These are phyloP conservation scores for Emericellopsis terricola DNA, from an alignment of 495 filamentous ascomycete species.

Conservation along the genomic window DNA sequence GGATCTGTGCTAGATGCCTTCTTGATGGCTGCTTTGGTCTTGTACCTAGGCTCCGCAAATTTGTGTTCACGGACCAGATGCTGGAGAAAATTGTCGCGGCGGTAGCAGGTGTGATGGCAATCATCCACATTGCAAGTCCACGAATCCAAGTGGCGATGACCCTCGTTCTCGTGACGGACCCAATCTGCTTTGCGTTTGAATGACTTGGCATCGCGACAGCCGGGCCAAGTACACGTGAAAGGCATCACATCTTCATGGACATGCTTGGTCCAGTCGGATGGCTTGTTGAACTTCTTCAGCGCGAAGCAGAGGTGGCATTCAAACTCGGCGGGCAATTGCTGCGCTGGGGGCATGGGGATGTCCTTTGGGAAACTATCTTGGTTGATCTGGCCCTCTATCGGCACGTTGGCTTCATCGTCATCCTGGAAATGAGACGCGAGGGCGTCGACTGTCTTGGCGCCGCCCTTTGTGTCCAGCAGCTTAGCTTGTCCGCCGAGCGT, in stretches of 20 bases:
- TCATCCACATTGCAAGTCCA: conserved; percentile 75
- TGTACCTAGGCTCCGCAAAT: conserved; percentile 56
- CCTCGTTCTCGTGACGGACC: conserved; percentile 91
- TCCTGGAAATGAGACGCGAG: conserved; percentile 29
- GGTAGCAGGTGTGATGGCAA: conserved; percentile 70
- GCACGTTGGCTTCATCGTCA: conserved; percentile 44
- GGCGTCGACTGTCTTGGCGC: conserved; percentile 18
- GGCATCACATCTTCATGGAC: conserved; percentile 92
- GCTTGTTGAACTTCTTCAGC: conserved; percentile 80
- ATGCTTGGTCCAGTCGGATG: conserved; percentile 97
- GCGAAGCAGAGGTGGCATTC: conserved; percentile 87
- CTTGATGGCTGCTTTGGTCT: conserved; percentile 38
- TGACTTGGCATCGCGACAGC: conserved; percentile 75
- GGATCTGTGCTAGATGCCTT: conserved; percentile 34
- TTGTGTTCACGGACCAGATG: conserved; percentile 92
- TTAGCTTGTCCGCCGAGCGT: conserved; percentile 38
- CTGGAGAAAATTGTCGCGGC: conserved; percentile 91
- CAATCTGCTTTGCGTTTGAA: conserved; percentile 97
- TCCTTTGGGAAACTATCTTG: conserved; percentile 56
- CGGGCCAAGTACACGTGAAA: conserved; percentile 82
- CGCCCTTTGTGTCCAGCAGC: conserved; percentile 21
- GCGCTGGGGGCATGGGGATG: conserved; percentile 68
- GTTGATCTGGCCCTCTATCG: conserved; percentile 46
- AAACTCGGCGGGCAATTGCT: conserved; percentile 68
- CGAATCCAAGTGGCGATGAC: conserved; percentile 82